These are phyloP conservation scores for Sarocladiaceae sp. DNA, from an alignment of 2,329 filamentous ascomycete species.

Conservation along the genomic window DNA sequence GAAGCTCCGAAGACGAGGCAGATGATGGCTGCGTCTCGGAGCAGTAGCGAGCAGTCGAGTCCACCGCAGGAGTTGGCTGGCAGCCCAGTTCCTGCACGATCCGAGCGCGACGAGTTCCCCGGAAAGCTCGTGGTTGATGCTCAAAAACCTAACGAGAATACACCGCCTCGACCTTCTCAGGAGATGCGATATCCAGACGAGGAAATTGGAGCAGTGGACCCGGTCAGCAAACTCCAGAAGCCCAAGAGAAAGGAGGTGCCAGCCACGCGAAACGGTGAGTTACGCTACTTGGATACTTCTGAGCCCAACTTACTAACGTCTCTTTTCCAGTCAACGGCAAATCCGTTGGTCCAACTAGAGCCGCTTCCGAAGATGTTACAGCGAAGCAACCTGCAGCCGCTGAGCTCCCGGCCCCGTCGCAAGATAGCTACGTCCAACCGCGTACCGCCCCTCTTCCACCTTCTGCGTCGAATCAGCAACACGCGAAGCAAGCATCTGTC, in stretches of 20 bases:
- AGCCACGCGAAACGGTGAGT: slow-evolving; percentile 35
- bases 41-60: slow-evolving; percentile 36
- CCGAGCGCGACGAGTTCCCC: slow-evolving; percentile 11
- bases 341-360: slow-evolving; percentile 8
- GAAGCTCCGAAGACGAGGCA: slow-evolving; percentile 67
- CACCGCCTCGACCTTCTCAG: slow-evolving; percentile 43
- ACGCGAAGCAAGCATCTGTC: slow-evolving; percentile 40
- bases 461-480: slow-evolving; percentile 21
- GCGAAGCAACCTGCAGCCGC: slow-evolving; percentile 19
- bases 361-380: slow-evolving; percentile 2
- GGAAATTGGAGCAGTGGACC: background rate
- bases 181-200: background rate
- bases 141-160: slow-evolving; percentile 30
- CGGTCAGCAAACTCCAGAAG: slow-evolving; percentile 25
- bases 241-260: slow-evolving; percentile 59
- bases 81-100: background rate
- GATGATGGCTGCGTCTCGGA: slow-evolving; percentile 32
- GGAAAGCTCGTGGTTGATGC: slow-evolving; percentile 21
- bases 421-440: slow-evolving; percentile 45
- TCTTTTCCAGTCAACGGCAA: slow-evolving; percentile 32
- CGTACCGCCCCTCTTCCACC: slow-evolving; percentile 51
- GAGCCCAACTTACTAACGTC: slow-evolving; percentile 13
- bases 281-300: background rate
- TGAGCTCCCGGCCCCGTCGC: slow-evolving; percentile 27
- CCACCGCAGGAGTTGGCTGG: slow-evolving; percentile 24